Conservation (phyloP, 805 yeast genomes). For the Suhomyces vadensis region DNA sequence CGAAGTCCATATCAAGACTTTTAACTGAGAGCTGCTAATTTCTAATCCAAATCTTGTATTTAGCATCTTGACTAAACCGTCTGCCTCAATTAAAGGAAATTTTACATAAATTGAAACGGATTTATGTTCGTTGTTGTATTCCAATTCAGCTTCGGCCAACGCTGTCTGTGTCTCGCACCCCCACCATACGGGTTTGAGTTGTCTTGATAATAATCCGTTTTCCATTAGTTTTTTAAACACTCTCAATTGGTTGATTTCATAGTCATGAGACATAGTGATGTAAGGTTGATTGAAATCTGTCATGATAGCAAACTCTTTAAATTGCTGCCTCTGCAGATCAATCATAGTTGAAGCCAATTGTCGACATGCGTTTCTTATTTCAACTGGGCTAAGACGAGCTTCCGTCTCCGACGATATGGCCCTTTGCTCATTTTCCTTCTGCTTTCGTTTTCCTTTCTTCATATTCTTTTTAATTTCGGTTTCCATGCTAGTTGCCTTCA, state of each 20-base stretch:
- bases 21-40: slow-evolving; percentile 13
- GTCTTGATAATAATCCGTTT: slow-evolving; percentile 72
- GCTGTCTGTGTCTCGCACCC: slow-evolving; percentile 94
- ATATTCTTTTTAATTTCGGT: slow-evolving; percentile 23
- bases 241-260: slow-evolving; percentile 72
- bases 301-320: slow-evolving; percentile 74
- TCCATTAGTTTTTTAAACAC: slow-evolving; percentile 67
- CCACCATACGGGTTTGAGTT: slow-evolving; percentile 96
- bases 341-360: slow-evolving; percentile 71
- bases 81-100: slow-evolving; percentile 48
- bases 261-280: slow-evolving; percentile 66
- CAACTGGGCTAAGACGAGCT: slow-evolving; percentile 39
- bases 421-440: neutral
- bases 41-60: slow-evolving; percentile 6
- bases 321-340: slow-evolving; percentile 59
- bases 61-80: slow-evolving; percentile 18
- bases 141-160: slow-evolving; percentile 93
- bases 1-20: slow-evolving; percentile 87
- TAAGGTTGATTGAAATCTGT: slow-evolving; percentile 79
- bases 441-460: slow-evolving; percentile 23
- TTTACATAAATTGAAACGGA: slow-evolving; percentile 70
- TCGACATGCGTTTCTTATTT: slow-evolving; percentile 65
- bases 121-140: slow-evolving; percentile 70
- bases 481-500: slow-evolving; percentile 59
- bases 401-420: slow-evolving; percentile 13